These are phyloP conservation scores for Penicillium capsulatum DNA, from an alignment of 2,329 filamentous ascomycete genomes.

Conservation along the genomic window DNA sequence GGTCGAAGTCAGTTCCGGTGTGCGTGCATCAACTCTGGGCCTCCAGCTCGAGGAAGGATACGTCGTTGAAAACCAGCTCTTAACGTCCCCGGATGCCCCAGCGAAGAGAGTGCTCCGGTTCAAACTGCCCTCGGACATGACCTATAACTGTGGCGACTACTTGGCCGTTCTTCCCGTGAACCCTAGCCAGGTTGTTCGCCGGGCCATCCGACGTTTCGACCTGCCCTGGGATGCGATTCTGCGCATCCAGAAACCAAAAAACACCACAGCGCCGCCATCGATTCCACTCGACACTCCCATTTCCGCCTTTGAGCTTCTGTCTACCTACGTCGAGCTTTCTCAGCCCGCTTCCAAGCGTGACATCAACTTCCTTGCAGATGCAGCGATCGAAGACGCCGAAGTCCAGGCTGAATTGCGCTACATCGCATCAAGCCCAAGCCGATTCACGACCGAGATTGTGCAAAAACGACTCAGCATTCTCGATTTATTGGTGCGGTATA, in stretches of 20 bases:
- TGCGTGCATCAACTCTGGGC: conserved; percentile 55
- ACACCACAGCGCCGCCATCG: conserved; percentile 33
- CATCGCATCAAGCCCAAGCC: conserved; percentile 28
- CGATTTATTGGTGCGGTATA: conserved; percentile 64
- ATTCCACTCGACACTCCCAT: conserved; percentile 56
- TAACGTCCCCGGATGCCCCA: conserved; percentile 51
- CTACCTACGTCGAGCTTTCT: conserved; percentile 67
- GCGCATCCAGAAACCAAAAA: conserved; percentile 53
- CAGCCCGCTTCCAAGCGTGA: conserved; percentile 68
- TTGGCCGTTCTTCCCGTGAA: conserved; percentile 70
- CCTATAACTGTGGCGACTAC: conserved; percentile 71
- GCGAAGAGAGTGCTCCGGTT: conserved; percentile 65
- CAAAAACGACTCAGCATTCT: conserved; percentile 55
- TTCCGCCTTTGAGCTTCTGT: conserved; percentile 60
- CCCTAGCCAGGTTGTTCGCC: conserved; percentile 56
- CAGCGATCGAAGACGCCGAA: conserved; percentile 48
- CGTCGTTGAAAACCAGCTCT: conserved; percentile 51
- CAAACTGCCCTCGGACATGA: conserved; percentile 60
- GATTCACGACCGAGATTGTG: conserved; percentile 48
- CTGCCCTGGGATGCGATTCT: conserved; percentile 66
- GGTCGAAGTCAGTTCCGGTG: conserved; percentile 52
- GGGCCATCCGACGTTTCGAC: conserved; percentile 61
- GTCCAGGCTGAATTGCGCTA: conserved; percentile 41
- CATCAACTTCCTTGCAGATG: conserved; percentile 44
- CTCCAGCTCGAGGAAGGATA: conserved; percentile 60